phyloP scores from a whole-genome alignment of 2,329 filamentous ascomycete genomes.

The Hirsutella rhossiliensis region DNA sequence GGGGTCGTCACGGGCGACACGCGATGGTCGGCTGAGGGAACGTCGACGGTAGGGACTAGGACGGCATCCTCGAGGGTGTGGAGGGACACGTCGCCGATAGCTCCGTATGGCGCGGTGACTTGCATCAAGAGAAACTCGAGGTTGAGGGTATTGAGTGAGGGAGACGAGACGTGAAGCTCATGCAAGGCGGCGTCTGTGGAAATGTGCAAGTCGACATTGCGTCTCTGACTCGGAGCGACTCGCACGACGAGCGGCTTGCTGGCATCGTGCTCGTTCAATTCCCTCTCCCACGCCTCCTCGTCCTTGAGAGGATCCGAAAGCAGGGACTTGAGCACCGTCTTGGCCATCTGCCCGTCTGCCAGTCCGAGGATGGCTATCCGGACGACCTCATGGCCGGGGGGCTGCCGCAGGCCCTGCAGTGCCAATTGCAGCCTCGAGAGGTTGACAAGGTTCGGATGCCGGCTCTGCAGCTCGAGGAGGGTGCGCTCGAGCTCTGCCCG shows the following conservation, averaged over 20 bases:
- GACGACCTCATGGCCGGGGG: slow-evolving; percentile 42
- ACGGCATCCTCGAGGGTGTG: slow-evolving; percentile 48
- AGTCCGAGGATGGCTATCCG: slow-evolving; percentile 46
- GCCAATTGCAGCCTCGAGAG: slow-evolving; percentile 62
- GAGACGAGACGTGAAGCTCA: slow-evolving; percentile 52
- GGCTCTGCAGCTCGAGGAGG: slow-evolving; percentile 47
- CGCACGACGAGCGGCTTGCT: slow-evolving; percentile 51
- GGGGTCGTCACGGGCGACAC: slow-evolving; percentile 63
- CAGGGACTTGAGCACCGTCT: slow-evolving; percentile 54
- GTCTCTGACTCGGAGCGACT: slow-evolving; percentile 24
- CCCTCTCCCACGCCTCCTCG: slow-evolving; percentile 54
- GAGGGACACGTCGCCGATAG: slow-evolving; percentile 20
- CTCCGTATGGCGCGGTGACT: slow-evolving; percentile 25
- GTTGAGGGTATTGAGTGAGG: slow-evolving; percentile 45
- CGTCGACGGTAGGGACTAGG: slow-evolving; percentile 65
- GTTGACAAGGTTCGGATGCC: slow-evolving; percentile 50
- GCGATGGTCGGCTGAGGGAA: slow-evolving; percentile 51
- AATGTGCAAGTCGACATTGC: slow-evolving; percentile 15
- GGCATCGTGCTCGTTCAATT: slow-evolving; percentile 39
- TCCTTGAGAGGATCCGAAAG: slow-evolving; percentile 57
- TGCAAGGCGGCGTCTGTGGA: slow-evolving; percentile 29
- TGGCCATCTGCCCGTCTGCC: slow-evolving; percentile 34
- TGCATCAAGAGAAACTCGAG: slow-evolving; percentile 52
- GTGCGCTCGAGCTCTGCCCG: slow-evolving; percentile 45
- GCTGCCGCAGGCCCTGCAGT: slow-evolving; percentile 48